phyloP scores from a whole-genome alignment of 257 asterid genomes.

The Solanum rostratum region DNA sequence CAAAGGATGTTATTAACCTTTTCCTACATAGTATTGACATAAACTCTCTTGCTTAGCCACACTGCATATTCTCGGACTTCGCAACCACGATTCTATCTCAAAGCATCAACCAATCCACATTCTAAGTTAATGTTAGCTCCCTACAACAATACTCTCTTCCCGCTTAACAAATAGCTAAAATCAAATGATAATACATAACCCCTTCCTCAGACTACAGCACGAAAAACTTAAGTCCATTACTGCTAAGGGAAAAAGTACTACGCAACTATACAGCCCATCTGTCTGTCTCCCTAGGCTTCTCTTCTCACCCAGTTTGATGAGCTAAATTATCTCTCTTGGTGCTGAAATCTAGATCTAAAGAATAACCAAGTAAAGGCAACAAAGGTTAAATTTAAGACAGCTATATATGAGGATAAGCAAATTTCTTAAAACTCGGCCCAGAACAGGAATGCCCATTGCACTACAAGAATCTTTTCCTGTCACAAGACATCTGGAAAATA shows the following conservation, averaged over 20 bases:
- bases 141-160: neutral
- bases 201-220: neutral
- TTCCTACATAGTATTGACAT: neutral
- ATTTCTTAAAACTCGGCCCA: neutral
- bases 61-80: neutral
- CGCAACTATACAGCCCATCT: neutral
- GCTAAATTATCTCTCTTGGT: neutral
- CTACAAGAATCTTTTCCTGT: conserved; percentile 35
- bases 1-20: neutral
- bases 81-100: neutral
- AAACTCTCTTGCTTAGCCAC: neutral
- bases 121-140: neutral
- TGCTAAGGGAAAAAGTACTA: neutral
- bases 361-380: neutral
- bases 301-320: neutral
- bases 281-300: neutral
- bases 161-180: neutral
- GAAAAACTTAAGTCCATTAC: neutral
- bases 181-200: neutral
- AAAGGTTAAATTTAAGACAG: neutral
- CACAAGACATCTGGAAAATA: conserved; percentile 42
- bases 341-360: neutral
- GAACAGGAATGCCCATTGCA: neutral
- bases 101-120: neutral
- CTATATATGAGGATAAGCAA: neutral